phyloP scores from a whole-genome alignment of 176 grass and related monocot genomes.

The Oryza coarctata region DNA sequence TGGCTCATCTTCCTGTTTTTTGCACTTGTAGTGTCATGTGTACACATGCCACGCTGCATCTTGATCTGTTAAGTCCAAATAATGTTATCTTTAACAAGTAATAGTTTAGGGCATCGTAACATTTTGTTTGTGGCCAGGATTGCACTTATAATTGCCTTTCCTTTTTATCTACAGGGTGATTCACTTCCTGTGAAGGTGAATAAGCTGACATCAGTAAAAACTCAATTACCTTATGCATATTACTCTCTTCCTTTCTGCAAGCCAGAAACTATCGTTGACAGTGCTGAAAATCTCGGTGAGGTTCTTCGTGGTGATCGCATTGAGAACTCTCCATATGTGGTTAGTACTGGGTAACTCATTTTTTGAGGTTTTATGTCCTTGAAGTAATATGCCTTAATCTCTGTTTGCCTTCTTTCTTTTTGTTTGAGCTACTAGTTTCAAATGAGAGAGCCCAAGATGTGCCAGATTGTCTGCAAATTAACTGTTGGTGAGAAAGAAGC shows the following conservation, averaged over 20 bases:
- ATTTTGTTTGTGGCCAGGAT: not conserved
- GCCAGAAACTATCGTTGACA: constrained; percentile 49
- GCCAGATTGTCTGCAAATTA: constrained; percentile 58
- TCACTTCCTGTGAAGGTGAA: constrained; percentile 57
- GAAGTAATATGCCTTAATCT: not conserved
- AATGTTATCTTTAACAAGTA: not conserved
- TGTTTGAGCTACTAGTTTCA: constrained; percentile 40
- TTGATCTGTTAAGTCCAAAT: not conserved
- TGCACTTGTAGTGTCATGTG: not conserved
- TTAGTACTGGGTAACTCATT: constrained; percentile 30
- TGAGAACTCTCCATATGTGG: constrained; percentile 64
- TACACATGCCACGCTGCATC: not conserved
- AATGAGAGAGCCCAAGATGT: constrained; percentile 65
- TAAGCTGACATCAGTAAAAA: constrained; percentile 61
- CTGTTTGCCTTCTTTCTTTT: not conserved
- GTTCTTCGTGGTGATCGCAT: constrained; percentile 73
- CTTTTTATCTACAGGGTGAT: constrained; percentile 37
- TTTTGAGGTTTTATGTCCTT: not conserved
- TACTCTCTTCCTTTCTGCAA: constrained; percentile 69
- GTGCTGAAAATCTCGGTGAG: constrained; percentile 61
- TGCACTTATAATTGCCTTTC: not conserved
- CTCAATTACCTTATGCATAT: constrained; percentile 59
- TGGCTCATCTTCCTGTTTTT: not conserved
- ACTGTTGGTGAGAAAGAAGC: constrained; percentile 47
- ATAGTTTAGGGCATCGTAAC: not conserved